A percentile compares a stretch with the other conserved stretches of the same genome.
These are phyloP conservation scores for Poa pratensis DNA, from an alignment of 176 grass and related monocot genomes.

Conservation along the genomic window DNA sequence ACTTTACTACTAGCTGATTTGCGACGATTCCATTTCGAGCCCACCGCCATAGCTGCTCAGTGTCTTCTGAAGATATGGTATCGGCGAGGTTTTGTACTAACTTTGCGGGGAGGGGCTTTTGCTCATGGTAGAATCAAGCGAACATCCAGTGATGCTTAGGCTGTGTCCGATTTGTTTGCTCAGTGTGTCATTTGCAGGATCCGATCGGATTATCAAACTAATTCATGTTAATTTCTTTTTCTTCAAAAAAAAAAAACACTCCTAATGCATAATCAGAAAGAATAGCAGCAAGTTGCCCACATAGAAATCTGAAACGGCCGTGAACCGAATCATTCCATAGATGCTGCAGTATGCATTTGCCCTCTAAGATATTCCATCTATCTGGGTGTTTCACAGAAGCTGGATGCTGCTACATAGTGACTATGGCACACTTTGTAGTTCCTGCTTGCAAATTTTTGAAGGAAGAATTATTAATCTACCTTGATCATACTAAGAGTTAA, in stretches of 20 bases:
- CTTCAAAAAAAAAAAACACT: background rate
- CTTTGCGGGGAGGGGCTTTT: background rate
- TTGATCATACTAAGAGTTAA: background rate
- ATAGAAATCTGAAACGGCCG: conserved; percentile 3
- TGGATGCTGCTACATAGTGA: conserved; percentile 12
- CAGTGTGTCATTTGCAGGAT: conserved; percentile 21
- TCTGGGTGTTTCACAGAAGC: background rate
- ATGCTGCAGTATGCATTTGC: background rate
- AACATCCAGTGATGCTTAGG: background rate
- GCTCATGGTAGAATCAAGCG: conserved; percentile 2
- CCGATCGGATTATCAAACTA: background rate
- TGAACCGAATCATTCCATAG: background rate
- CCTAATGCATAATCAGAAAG: background rate
- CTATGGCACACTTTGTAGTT: background rate
- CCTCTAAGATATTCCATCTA: background rate
- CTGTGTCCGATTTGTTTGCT: background rate
- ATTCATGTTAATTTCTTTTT: background rate
- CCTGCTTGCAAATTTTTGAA: background rate
- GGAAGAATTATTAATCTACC: conserved; percentile 1
- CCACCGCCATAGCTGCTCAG: conserved; percentile 3
- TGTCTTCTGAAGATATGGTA: background rate
- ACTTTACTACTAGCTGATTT: background rate
- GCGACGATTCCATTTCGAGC: background rate
- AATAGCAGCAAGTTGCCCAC: background rate
- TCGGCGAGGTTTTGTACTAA: background rate